These are phyloP conservation scores for Crithidia fasciculata DNA, from an alignment of 208 protist species.

Conservation along the genomic window DNA sequence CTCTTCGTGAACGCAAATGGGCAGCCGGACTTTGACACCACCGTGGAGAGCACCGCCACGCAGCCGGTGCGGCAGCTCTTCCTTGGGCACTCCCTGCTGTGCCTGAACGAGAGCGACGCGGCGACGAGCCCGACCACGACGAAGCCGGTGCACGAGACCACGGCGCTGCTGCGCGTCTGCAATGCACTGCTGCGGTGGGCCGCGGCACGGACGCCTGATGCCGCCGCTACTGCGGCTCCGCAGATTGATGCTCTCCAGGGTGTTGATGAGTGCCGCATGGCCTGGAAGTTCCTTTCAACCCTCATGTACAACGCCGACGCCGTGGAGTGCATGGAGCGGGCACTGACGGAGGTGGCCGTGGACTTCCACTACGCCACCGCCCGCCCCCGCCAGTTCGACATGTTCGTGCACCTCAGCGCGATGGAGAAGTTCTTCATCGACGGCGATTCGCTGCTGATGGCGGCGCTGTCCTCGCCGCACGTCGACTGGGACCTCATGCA, in stretches of 20 bases:
- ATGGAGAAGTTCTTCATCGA: slow-evolving; percentile 94
- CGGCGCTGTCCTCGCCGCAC: slow-evolving; percentile 68
- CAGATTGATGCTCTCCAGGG: slow-evolving; percentile 49
- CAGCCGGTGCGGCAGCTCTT: slow-evolving; percentile 65
- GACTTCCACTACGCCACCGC: slow-evolving; percentile 81
- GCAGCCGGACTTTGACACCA: slow-evolving; percentile 54
- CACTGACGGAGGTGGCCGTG: slow-evolving; percentile 53
- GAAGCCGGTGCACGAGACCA: slow-evolving; percentile 31
- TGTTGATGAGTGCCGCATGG: slow-evolving; percentile 71
- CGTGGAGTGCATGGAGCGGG: slow-evolving; percentile 46
- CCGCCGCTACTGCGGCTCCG: slow-evolving; percentile 6
- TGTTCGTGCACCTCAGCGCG: slow-evolving; percentile 90
- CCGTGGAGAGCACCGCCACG: slow-evolving; percentile 49
- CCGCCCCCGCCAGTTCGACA: slow-evolving; percentile 87
- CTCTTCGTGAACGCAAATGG: slow-evolving; percentile 49
- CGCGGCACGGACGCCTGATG: slow-evolving; percentile 39
- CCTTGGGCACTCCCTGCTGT: slow-evolving; percentile 37
- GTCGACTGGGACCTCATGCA: slow-evolving; percentile 92
- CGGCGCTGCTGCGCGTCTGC: slow-evolving; percentile 29
- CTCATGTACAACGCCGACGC: slow-evolving; percentile 28
- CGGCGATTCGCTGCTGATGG: slow-evolving; percentile 90
- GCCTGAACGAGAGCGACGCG: slow-evolving; percentile 18
- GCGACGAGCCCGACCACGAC: slow-evolving; percentile 26
- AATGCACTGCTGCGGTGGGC: slow-evolving; percentile 44
- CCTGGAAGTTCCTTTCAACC: slow-evolving; percentile 82